A percentile compares a stretch with the other conserved stretches of the same genome.
phyloP scores from a whole-genome alignment of 805 yeast genomes.

The Candida ipomoeae region DNA sequence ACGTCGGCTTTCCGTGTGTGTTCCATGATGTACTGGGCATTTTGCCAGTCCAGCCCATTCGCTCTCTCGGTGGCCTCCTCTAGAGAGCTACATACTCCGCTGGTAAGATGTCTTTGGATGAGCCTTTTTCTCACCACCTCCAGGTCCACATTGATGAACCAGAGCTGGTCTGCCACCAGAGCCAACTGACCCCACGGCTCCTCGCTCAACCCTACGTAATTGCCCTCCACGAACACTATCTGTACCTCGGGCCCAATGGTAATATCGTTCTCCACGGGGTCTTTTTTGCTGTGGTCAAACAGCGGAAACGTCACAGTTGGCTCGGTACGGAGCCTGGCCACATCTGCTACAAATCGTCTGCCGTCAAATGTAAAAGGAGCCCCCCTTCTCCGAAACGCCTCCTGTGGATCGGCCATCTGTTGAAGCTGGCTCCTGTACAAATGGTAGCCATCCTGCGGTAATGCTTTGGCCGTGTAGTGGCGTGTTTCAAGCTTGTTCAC shows the following conservation, averaged over 20 bases:
- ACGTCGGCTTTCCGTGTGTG: slow-evolving; percentile 15
- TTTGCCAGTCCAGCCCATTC: slow-evolving; percentile 56
- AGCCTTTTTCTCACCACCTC: slow-evolving; percentile 52
- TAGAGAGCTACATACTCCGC: slow-evolving; percentile 47
- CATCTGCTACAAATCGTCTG: slow-evolving; percentile 24
- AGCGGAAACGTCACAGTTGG: slow-evolving; percentile 55
- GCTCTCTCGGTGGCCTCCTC: slow-evolving; percentile 52
- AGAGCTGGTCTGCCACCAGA: slow-evolving; percentile 37
- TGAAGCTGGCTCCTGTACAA: slow-evolving; percentile 29
- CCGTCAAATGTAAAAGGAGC: slow-evolving; percentile 85
- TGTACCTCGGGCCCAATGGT: slow-evolving; percentile 42
- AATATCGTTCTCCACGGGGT: slow-evolving; percentile 59
- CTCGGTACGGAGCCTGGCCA: slow-evolving; percentile 16
- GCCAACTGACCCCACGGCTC: slow-evolving; percentile 57
- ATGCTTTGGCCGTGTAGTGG: slow-evolving; percentile 17
- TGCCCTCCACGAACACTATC: slow-evolving; percentile 70
- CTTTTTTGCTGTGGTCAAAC: slow-evolving; percentile 70
- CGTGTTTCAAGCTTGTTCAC: slow-evolving; percentile 27
- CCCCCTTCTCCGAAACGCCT: slow-evolving; percentile 67
- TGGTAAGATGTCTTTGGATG: slow-evolving; percentile 57
- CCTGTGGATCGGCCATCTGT: slow-evolving; percentile 47
- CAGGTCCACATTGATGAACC: slow-evolving; percentile 49
- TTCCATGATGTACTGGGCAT: slow-evolving; percentile 45
- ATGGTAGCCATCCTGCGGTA: slow-evolving; percentile 43
- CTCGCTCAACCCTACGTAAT: slow-evolving; percentile 58